Evolutionary conservation across 352 stramenopile genomes (phyloP).

Genomic region (Phytophthora tubulina): DNA sequence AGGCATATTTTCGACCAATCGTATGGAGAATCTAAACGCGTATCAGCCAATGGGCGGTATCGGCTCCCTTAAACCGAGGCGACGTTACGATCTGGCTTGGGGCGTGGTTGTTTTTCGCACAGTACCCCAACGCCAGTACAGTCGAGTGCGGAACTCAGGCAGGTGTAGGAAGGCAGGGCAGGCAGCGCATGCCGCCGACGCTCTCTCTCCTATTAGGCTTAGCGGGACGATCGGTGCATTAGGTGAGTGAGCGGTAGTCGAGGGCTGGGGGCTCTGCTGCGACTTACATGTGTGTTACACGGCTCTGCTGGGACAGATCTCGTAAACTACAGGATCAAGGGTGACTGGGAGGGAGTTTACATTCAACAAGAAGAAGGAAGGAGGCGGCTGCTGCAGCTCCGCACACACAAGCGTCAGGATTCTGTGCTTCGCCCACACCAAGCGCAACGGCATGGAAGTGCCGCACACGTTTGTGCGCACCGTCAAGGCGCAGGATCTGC

Average conservation of each 20-base stretch:
- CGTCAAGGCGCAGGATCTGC: slow-evolving; percentile 83
- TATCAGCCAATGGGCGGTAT: not conserved
- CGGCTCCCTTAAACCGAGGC: slow-evolving; percentile 11
- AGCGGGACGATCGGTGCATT: slow-evolving; percentile 20
- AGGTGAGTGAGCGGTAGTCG: slow-evolving; percentile 23
- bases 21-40: not conserved
- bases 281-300: slow-evolving; percentile 32
- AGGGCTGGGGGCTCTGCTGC: slow-evolving; percentile 1
- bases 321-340: slow-evolving; percentile 17
- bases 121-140: slow-evolving; percentile 38
- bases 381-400: slow-evolving; percentile 20
- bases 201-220: slow-evolving; percentile 19
- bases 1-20: slow-evolving; percentile 40
- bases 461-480: slow-evolving; percentile 86
- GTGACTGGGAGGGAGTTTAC: not conserved
- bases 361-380: slow-evolving; percentile 12
- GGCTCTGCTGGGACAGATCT: slow-evolving; percentile 40
- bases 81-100: slow-evolving; percentile 41
- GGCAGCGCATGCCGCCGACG: slow-evolving; percentile 45
- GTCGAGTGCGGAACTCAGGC: slow-evolving; percentile 41
- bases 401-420: slow-evolving; percentile 39
- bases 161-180: slow-evolving; percentile 16
- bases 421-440: slow-evolving; percentile 51
- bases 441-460: slow-evolving; percentile 62
- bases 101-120: slow-evolving; percentile 45